phyloP scores from a whole-genome alignment of 2,329 filamentous ascomycete genomes.

The Aureobasidium subglaciale region DNA sequence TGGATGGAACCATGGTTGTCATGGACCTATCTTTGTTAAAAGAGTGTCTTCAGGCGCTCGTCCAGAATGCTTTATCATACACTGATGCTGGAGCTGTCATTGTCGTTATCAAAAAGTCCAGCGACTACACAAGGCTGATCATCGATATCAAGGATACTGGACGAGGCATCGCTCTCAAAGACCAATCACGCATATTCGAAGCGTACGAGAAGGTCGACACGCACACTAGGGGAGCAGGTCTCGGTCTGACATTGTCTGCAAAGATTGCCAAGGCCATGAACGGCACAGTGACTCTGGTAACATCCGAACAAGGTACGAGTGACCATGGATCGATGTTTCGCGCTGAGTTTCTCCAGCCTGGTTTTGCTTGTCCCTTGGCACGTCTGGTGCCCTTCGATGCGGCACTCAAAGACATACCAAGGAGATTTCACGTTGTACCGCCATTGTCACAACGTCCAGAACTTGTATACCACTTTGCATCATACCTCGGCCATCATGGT shows the following conservation, averaged over 20 bases:
- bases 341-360: constrained; percentile 26
- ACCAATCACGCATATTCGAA: constrained; percentile 37
- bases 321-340: constrained; percentile 37
- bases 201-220: constrained; percentile 37
- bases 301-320: constrained; percentile 24
- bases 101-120: constrained; percentile 27
- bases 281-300: constrained; percentile 33
- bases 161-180: constrained; percentile 30
- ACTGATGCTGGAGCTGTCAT: constrained; percentile 32
- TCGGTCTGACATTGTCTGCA: constrained; percentile 38
- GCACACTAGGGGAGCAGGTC: constrained; percentile 34
- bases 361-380: constrained; percentile 19
- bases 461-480: constrained; percentile 18
- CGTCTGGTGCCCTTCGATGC: background rate
- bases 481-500: constrained; percentile 18
- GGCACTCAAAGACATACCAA: background rate
- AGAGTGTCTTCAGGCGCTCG: constrained; percentile 37
- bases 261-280: constrained; percentile 37
- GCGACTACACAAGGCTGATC: constrained; percentile 27
- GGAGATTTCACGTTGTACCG: constrained; percentile 13
- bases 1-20: constrained; percentile 27
- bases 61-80: constrained; percentile 39
- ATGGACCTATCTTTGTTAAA: constrained; percentile 35
- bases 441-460: constrained; percentile 4
- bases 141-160: constrained; percentile 41